Evolutionary conservation across 2,329 filamentous ascomycete genomes (phyloP).

Genomic region (Phialophora expanda): DNA sequence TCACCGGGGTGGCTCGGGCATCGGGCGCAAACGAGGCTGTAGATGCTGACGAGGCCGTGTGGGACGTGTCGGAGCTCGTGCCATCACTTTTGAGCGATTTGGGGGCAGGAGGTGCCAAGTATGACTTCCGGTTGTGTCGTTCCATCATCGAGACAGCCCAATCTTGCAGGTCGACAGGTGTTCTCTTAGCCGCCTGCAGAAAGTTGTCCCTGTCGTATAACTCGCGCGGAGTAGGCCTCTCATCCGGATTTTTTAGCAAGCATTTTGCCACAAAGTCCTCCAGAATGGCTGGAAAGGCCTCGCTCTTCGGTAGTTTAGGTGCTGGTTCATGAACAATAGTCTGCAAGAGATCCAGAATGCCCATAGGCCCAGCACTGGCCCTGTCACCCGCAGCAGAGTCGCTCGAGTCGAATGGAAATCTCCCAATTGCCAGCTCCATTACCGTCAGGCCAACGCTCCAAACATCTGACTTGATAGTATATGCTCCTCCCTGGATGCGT

Average conservation of each 20-base stretch:
- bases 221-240: slow-evolving; percentile 88
- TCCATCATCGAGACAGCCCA: slow-evolving; percentile 97
- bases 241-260: slow-evolving; percentile 84
- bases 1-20: slow-evolving; percentile 34
- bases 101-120: slow-evolving; percentile 81
- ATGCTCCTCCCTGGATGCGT: slow-evolving; percentile 93
- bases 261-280: slow-evolving; percentile 98
- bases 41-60: slow-evolving; percentile 37
- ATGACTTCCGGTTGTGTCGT: slow-evolving; percentile 91
- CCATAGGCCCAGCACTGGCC: slow-evolving; percentile 75
- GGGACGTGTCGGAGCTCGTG: slow-evolving; percentile 41
- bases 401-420: slow-evolving; percentile 87
- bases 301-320: slow-evolving; percentile 91
- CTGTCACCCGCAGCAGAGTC: slow-evolving; percentile 76
- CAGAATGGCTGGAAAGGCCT: slow-evolving; percentile 91
- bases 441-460: slow-evolving; percentile 96
- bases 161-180: slow-evolving; percentile 87
- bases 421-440: slow-evolving; percentile 97
- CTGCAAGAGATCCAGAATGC: slow-evolving; percentile 92
- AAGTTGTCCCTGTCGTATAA: slow-evolving; percentile 93
- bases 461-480: slow-evolving; percentile 97
- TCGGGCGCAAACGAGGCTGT: slow-evolving; percentile 49
- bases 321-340: slow-evolving; percentile 97
- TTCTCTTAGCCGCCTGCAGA: slow-evolving; percentile 93
- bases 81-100: slow-evolving; percentile 71